Conservation (phyloP, 2,329 filamentous ascomycete genomes). For the Aspergillus sp. region DNA sequence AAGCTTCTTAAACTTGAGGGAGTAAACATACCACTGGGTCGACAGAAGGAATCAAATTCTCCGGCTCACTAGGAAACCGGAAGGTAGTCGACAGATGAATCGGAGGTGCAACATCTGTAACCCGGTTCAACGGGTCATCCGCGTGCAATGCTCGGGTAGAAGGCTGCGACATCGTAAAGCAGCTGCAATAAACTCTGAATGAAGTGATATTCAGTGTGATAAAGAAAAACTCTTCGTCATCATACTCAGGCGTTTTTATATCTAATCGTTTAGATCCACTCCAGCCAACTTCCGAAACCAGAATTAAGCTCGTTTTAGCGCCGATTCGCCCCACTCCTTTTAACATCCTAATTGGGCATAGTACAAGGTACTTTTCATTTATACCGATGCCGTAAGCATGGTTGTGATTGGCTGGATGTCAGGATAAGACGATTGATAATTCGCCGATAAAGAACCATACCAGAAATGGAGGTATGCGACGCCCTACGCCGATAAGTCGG, state of each 20-base stretch:
- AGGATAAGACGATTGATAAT: too few species aligned
- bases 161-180: background rate
- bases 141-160: slow-evolving; percentile 58
- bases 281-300: background rate
- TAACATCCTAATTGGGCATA: background rate
- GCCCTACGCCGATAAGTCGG: background rate
- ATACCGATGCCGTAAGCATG: too few species aligned
- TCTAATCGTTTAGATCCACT: background rate
- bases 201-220: too few species aligned
- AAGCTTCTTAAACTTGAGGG: too few species aligned
- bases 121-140: slow-evolving; percentile 66
- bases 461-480: background rate
- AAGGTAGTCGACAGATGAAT: slow-evolving; percentile 90
- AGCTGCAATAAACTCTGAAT: too few species aligned
- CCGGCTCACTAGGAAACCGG: slow-evolving; percentile 66
- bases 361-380: background rate
- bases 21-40: slow-evolving; percentile 42
- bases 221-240: background rate
- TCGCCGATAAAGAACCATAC: too few species aligned
- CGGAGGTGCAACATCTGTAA: slow-evolving; percentile 76
- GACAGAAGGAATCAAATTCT: slow-evolving; percentile 49
- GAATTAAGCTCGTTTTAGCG: background rate
- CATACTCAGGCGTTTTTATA: background rate
- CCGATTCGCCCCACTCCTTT: background rate
- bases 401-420: too few species aligned